phyloP scores from a whole-genome alignment of 805 yeast genomes.

The Limtongia smithiae region DNA sequence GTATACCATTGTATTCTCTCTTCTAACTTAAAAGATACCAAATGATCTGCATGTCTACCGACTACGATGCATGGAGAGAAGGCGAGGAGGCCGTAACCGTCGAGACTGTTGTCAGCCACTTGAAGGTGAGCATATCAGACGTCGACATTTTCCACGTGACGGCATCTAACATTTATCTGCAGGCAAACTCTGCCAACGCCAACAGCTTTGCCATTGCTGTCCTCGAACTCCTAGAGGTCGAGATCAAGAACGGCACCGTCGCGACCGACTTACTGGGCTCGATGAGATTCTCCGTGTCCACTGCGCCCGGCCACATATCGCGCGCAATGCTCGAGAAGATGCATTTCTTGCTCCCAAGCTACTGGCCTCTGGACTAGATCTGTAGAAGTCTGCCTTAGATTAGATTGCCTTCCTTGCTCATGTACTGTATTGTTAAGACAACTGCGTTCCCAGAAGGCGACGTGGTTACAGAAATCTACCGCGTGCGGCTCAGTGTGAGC shows the following conservation, averaged over 20 bases:
- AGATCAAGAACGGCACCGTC: constrained; percentile 52
- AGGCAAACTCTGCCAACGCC: constrained; percentile 85
- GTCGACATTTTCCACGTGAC: too few species aligned
- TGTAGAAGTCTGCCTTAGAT: not conserved
- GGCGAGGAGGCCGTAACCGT: constrained; percentile 95
- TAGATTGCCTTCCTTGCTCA: too few species aligned
- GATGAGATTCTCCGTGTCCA: constrained; percentile 78
- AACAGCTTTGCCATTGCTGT: constrained; percentile 67
- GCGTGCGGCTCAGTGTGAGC: too few species aligned
- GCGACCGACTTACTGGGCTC: constrained; percentile 71
- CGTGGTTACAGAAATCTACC: too few species aligned
- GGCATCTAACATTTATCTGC: too few species aligned
- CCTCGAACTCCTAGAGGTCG: constrained; percentile 62
- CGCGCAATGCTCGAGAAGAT: constrained; percentile 70
- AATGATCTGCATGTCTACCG: constrained; percentile 98
- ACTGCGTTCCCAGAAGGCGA: too few species aligned
- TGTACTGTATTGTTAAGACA: too few species aligned
- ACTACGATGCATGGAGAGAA: constrained; percentile 98
- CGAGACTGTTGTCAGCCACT: constrained; percentile 90
- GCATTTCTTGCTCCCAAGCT: constrained; percentile 86
- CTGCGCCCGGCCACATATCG: constrained; percentile 68
- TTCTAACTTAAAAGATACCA: too few species aligned
- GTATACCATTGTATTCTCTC: not conserved
- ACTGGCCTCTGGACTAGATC: constrained; percentile 41
- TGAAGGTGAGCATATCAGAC: constrained; percentile 40